Evolutionary conservation across 2,329 filamentous ascomycete genomes (phyloP).

Genomic region (Fusarium sublunatum): DNA sequence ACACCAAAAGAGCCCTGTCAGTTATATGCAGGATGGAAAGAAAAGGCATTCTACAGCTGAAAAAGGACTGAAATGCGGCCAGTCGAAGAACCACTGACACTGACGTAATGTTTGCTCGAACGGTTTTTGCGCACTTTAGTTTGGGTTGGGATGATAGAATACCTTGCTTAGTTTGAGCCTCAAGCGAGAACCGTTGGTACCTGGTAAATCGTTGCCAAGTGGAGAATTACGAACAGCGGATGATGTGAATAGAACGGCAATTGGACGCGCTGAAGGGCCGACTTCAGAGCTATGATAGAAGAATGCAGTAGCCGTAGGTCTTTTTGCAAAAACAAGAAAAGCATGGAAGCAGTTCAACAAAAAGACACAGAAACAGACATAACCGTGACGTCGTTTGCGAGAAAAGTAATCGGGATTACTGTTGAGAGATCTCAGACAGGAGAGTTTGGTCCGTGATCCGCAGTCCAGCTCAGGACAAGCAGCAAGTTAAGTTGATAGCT

Average conservation of each 20-base stretch:
- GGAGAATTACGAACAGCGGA: conserved; percentile 23
- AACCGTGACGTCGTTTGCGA: conserved; percentile 40
- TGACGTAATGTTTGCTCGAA: conserved; percentile 43
- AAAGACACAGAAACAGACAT: conserved; percentile 11
- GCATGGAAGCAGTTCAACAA: conserved; percentile 23
- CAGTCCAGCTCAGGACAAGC: conserved; percentile 17
- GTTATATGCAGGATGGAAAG: conserved; percentile 14
- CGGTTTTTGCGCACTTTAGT: not conserved
- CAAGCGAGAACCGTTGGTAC: conserved; percentile 31
- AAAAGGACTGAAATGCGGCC: conserved; percentile 36
- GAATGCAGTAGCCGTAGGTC: not conserved
- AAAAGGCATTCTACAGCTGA: conserved; percentile 16
- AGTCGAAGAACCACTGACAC: conserved; percentile 27
- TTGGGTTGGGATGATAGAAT: conserved; percentile 28
- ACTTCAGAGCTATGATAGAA: conserved; percentile 11
- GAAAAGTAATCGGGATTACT: conserved; percentile 28
- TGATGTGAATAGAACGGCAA: conserved; percentile 18
- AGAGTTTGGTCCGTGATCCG: conserved; percentile 46
- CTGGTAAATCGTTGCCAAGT: conserved; percentile 29
- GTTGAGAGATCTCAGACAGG: conserved; percentile 34
- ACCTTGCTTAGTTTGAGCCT: conserved; percentile 27
- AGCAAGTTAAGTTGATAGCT: conserved; percentile 10
- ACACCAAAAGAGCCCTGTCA: conserved; percentile 24
- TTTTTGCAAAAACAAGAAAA: conserved; percentile 11
- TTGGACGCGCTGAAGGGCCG: conserved; percentile 27